Evolutionary conservation across 805 yeast genomes (phyloP).

Genomic region (Ogataea nonfermentans): DNA sequence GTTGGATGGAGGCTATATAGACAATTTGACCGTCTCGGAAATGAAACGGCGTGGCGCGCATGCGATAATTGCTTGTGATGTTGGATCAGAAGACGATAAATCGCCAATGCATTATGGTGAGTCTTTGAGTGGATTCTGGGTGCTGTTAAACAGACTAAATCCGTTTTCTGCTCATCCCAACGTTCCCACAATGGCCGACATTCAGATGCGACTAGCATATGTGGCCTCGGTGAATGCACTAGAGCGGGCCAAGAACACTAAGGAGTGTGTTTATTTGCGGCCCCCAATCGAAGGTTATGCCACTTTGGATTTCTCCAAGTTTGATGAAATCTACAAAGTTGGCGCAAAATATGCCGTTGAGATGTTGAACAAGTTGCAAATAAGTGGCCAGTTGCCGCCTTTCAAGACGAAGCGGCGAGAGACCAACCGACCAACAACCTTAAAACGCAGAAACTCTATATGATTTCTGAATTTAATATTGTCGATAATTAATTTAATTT

Average conservation of each 20-base stretch:
- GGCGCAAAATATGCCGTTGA: constrained; percentile 73
- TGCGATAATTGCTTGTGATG: constrained; percentile 88
- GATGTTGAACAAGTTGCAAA: constrained; percentile 50
- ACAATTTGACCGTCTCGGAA: constrained; percentile 87
- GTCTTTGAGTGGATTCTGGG: constrained; percentile 91
- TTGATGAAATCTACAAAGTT: constrained; percentile 82
- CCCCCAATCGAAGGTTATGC: constrained; percentile 94
- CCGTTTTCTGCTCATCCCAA: constrained; percentile 86
- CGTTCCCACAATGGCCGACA: constrained; percentile 92
- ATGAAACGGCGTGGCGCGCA: constrained; percentile 90
- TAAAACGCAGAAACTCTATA: constrained; percentile 63
- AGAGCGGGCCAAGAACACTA: constrained; percentile 78
- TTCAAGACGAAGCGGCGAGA: constrained; percentile 51
- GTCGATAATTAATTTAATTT: neutral
- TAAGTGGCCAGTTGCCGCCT: constrained; percentile 54
- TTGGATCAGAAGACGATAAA: constrained; percentile 90
- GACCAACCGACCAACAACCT: constrained; percentile 29
- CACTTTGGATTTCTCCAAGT: constrained; percentile 87
- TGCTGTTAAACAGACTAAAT: constrained; percentile 78
- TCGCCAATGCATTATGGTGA: constrained; percentile 92
- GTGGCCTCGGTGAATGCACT: constrained; percentile 94
- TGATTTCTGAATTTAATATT: constrained; percentile 20
- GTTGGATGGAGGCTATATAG: constrained; percentile 94
- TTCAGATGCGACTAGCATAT: constrained; percentile 88
- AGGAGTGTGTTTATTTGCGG: constrained; percentile 82